phyloP scores from a whole-genome alignment of 2,329 filamentous ascomycete species.

The Colletotrichum aenigma region DNA sequence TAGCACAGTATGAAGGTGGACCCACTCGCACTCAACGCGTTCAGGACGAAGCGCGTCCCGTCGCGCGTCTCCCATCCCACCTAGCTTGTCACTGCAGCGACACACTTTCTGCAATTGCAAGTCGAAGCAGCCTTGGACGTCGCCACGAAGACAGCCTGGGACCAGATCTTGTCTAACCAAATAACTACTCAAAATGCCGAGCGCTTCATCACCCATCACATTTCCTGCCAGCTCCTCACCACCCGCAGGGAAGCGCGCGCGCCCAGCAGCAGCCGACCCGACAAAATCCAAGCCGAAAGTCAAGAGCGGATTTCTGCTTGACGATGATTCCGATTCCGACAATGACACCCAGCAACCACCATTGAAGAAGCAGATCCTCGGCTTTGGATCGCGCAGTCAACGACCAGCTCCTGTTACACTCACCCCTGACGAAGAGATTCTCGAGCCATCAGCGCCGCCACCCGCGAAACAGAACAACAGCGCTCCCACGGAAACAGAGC shows the following conservation, averaged over 20 bases:
- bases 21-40: conserved; percentile 17
- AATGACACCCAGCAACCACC: conserved; percentile 12
- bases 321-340: conserved; percentile 37
- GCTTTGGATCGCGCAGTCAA: neutral
- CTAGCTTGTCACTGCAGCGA: conserved; percentile 7
- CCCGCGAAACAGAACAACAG: neutral
- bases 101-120: neutral
- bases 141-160: neutral
- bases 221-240: conserved; percentile 57
- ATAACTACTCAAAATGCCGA: conserved; percentile 49
- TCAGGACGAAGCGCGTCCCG: conserved; percentile 5
- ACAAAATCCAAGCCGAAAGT: conserved; percentile 32
- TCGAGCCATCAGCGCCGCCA: neutral
- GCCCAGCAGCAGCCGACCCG: conserved; percentile 36
- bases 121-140: neutral
- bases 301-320: conserved; percentile 42
- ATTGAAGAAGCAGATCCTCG: conserved; percentile 21
- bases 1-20: neutral
- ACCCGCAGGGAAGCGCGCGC: conserved; percentile 36
- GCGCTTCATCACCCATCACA: conserved; percentile 62
- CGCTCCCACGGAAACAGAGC: neutral
- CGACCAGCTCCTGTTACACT: neutral
- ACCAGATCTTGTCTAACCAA: neutral
- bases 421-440: neutral
- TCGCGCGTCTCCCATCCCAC: neutral